phyloP scores from a whole-genome alignment of 2,329 filamentous ascomycete species.

The Madurella mycetomatis region DNA sequence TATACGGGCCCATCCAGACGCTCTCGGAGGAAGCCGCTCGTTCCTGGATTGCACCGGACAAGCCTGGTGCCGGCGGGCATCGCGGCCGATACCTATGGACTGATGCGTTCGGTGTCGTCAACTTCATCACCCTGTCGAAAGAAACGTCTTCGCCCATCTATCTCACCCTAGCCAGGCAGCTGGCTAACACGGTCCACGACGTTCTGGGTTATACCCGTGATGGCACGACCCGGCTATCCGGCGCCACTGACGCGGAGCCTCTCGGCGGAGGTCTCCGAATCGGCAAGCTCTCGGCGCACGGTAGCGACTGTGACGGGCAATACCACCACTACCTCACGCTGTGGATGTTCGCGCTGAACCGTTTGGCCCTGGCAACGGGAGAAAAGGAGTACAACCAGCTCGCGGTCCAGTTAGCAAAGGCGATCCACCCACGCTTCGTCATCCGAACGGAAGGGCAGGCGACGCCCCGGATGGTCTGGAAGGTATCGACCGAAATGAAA shows the following conservation, averaged over 20 bases:
- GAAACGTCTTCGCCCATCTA: conserved; percentile 38
- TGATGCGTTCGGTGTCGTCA: conserved; percentile 56
- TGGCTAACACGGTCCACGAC: conserved; percentile 49
- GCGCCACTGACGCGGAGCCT: conserved; percentile 48
- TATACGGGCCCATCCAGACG: conserved; percentile 35
- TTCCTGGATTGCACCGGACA: conserved; percentile 43
- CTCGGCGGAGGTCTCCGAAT: conserved; percentile 54
- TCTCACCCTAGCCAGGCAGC: conserved; percentile 43
- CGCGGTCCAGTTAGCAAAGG: conserved; percentile 48
- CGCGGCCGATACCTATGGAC: conserved; percentile 58
- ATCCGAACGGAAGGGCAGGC: conserved; percentile 16
- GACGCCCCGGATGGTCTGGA: conserved; percentile 48
- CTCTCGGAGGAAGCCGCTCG: conserved; percentile 21
- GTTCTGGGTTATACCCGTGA: conserved; percentile 50
- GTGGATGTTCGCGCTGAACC: conserved; percentile 60
- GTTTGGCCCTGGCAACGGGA: conserved; percentile 44
- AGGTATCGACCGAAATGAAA: conserved; percentile 47
- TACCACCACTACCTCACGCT: conserved; percentile 59
- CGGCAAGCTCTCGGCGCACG: conserved; percentile 47
- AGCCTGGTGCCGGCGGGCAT: conserved; percentile 48
- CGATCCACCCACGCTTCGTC: conserved; percentile 51
- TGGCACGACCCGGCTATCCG: conserved; percentile 41
- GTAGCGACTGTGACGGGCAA: conserved; percentile 53
- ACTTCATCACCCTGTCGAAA: conserved; percentile 51
- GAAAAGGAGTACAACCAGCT: conserved; percentile 45